Base-by-base conservation (phyloP, 768 basidiomycete genomes). In the Tylopilus plumbeoviolaceoides region DNA sequence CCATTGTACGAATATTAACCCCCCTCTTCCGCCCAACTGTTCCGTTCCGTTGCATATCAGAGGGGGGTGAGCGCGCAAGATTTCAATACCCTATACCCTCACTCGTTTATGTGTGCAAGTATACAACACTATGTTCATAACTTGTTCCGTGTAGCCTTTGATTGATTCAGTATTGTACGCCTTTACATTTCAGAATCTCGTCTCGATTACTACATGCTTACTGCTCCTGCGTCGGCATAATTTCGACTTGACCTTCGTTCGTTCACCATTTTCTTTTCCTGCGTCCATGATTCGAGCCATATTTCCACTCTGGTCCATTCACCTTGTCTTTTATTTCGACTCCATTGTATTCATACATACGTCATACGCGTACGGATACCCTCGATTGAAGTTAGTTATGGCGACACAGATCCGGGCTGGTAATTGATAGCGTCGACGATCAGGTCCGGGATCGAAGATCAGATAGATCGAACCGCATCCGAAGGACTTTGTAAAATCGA, bases 11-110 rank as follows among this genome's bases (percentile, higher is more conserved):
- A 72, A 75, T 11, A 69, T 77, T 20, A 68, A 71, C 14, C 70
- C 67, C 4, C 80, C 80, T 3, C 66, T 71, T 47, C 69, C 74
- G 14, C 61, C 73, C 30, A 71, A 65, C 41, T 72, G 59, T 55
- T 69, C 75, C 14, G 63, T 78, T 14, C 73, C 78, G 15, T 44
- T 70, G 44, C 69, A 59, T 43, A 44, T 68, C 46, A 52, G 70
- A 50, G 58, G 64, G 47, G 68, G 59, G 44, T 70, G 53, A 67
- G 36, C 15, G 14, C 10, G 31, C 8, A 30, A 30, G 46, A 21
- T 48, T 14, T 43, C 52, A 51, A 57, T 60, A 56, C 56, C 56
- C 52, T 48, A 58, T 66, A 65, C 63, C 65, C 58, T 49, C 59
- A 55, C 52, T 61, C 61, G 53, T 64, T 61, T 59, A 52, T 58